A percentile compares a stretch with the other conserved stretches of the same genome.
phyloP scores from a whole-genome alignment of 176 grass and related monocot genomes.

The Areca catechu region DNA sequence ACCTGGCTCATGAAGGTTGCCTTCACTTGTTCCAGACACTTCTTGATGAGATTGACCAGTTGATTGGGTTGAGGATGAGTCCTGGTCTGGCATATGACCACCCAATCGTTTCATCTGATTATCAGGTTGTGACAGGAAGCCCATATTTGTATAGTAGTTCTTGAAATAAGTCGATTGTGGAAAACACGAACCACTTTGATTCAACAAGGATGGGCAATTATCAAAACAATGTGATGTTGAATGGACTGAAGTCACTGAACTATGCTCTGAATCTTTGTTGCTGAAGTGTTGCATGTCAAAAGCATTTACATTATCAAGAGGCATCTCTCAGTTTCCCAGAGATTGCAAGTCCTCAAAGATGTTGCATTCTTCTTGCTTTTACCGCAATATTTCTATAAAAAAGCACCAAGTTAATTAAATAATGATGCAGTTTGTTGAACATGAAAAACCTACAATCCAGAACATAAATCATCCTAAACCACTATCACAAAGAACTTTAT shows the following conservation, averaged over 20 bases:
- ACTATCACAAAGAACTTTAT: too few relatives aligned
- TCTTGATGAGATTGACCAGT: slow-evolving; percentile 42
- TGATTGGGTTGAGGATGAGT: slow-evolving; percentile 17
- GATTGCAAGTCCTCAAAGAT: too few relatives aligned
- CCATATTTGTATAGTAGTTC: background rate
- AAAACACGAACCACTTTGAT: background rate
- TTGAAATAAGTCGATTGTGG: background rate
- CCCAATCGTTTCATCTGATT: slow-evolving; percentile 4
- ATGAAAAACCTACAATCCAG: too few relatives aligned
- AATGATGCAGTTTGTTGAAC: too few relatives aligned
- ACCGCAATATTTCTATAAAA: too few relatives aligned
- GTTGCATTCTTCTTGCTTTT: too few relatives aligned
- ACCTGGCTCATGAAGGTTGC: slow-evolving; percentile 39
- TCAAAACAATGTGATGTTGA: background rate
- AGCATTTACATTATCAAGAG: background rate
- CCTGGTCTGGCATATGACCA: background rate
- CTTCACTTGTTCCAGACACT: slow-evolving; percentile 61
- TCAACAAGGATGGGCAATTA: background rate
- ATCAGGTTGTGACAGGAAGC: slow-evolving; percentile 8
- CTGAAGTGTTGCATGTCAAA: background rate
- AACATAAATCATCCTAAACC: too few relatives aligned
- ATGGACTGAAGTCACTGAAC: background rate
- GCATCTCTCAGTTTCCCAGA: background rate
- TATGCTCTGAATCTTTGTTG: background rate
- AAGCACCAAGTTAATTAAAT: too few relatives aligned